Conservation (phyloP, 805 yeast genomes). For the Zygoascus bituminiphila region DNA sequence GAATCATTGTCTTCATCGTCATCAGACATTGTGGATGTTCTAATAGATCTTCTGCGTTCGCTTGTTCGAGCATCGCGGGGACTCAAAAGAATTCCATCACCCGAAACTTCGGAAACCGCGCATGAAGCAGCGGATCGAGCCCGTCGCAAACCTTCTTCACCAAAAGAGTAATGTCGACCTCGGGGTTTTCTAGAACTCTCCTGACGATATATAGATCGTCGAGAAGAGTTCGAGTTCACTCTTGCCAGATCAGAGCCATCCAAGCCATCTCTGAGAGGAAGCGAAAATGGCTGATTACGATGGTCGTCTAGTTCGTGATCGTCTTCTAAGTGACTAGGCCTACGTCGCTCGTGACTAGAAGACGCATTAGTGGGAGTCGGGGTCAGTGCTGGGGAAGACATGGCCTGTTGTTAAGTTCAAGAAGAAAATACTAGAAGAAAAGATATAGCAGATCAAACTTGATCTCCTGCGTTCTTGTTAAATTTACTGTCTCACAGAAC, state of each 20-base stretch:
- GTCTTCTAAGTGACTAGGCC: slow-evolving; percentile 17
- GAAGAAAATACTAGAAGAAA: too few relatives aligned
- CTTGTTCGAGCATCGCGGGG: slow-evolving; percentile 4
- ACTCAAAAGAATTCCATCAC: slow-evolving; percentile 18
- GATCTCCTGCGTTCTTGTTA: not conserved
- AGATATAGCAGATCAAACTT: too few relatives aligned
- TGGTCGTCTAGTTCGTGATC: slow-evolving; percentile 34
- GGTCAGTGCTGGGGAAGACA: not conserved
- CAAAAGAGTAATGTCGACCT: not conserved
- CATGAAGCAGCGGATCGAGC: slow-evolving; percentile 13
- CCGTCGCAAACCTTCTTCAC: slow-evolving; percentile 1
- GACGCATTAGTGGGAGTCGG: not conserved
- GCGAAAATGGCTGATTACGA: slow-evolving; percentile 39
- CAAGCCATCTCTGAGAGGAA: slow-evolving; percentile 29
- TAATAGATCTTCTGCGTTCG: slow-evolving; percentile 15
- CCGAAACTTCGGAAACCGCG: slow-evolving; percentile 18
- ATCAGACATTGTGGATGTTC: slow-evolving; percentile 32
- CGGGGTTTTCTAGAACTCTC: not conserved
- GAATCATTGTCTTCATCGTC: slow-evolving; percentile 27
- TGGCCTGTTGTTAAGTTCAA: not conserved
- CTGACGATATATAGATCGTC: slow-evolving; percentile 15
- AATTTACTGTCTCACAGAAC: not conserved
- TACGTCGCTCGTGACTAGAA: not conserved
- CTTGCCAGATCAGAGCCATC: slow-evolving; percentile 12
- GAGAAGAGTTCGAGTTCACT: slow-evolving; percentile 7